Percentiles rank a stretch among this genome's conserved stretches.
phyloP scores from a whole-genome alignment of 2,329 filamentous ascomycete genomes.

The Pseudopyrenochaeta lycopersici region DNA sequence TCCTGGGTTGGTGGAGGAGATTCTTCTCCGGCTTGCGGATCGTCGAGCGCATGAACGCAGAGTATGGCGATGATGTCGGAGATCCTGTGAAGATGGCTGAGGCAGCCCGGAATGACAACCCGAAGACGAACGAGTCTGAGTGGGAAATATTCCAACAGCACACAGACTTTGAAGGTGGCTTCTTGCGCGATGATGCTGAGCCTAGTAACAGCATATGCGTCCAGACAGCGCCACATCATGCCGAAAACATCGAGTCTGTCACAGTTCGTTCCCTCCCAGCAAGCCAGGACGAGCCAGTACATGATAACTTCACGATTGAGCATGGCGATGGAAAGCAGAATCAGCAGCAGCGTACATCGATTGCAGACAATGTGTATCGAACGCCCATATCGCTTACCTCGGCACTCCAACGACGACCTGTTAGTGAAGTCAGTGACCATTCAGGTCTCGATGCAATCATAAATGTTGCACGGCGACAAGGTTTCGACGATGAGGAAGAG shows the following conservation, averaged over 20 bases:
- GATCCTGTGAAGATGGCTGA: conserved; percentile 72
- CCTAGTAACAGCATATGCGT: conserved; percentile 19
- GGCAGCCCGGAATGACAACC: conserved; percentile 53
- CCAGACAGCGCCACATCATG: conserved; percentile 15
- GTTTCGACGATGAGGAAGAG: no score
- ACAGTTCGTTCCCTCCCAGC: conserved; percentile 48
- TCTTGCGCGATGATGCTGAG: conserved; percentile 45
- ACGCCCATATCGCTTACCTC: conserved; percentile 49
- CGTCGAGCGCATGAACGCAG: conserved; percentile 53
- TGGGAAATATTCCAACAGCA: conserved; percentile 42
- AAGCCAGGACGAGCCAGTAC: conserved; percentile 47
- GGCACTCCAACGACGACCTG: conserved; percentile 31
- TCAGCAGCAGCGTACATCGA: neutral
- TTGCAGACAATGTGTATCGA: conserved; percentile 25
- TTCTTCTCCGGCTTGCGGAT: conserved; percentile 88
- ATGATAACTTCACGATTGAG: conserved; percentile 43
- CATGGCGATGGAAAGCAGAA: conserved; percentile 30
- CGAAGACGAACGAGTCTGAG: conserved; percentile 62
- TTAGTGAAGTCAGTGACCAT: conserved; percentile 5
- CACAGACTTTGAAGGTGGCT: conserved; percentile 53
- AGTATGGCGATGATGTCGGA: conserved; percentile 43
- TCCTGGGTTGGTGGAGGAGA: conserved; percentile 82
- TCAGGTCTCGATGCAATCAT: conserved; percentile 1
- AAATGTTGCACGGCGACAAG: conserved; percentile 39
- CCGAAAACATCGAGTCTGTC: conserved; percentile 34